Conservation (phyloP, 345 rosid species). For the Trapa bicornis region DNA sequence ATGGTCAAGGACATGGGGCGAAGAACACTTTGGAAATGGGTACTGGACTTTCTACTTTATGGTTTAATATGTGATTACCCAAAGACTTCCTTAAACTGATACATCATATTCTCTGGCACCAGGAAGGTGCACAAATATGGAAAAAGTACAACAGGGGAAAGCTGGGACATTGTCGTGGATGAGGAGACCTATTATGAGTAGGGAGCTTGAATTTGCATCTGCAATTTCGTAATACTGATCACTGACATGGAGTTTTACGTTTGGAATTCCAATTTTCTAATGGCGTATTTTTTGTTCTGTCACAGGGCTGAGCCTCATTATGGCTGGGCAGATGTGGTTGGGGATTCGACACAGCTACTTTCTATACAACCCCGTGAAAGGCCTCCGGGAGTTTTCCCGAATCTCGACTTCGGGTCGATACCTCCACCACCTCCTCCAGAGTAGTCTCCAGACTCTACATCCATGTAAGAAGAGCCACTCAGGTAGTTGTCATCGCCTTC, state of each 20-base stretch:
- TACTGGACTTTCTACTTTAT: conserved; percentile 16
- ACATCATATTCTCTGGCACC: conserved; percentile 11
- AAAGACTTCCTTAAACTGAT: neutral
- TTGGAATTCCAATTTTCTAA: neutral
- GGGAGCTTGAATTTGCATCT: conserved; percentile 14
- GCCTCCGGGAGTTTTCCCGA: conserved; percentile 81
- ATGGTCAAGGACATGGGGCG: conserved; percentile 99
- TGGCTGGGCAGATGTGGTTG: conserved; percentile 97
- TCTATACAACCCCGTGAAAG: conserved; percentile 65
- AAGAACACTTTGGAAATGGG: conserved; percentile 98
- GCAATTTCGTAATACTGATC: neutral
- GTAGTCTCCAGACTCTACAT: conserved; percentile 8
- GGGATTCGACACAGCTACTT: conserved; percentile 74
- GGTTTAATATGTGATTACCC: neutral
- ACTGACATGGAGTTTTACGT: neutral
- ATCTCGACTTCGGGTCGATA: conserved; percentile 56
- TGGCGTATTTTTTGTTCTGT: neutral
- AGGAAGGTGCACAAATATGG: conserved; percentile 98
- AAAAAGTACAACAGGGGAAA: conserved; percentile 87
- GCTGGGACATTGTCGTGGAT: conserved; percentile 93
- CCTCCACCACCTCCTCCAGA: conserved; percentile 22
- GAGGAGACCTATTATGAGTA: conserved; percentile 93
- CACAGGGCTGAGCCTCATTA: conserved; percentile 93
- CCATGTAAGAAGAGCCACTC: neutral
- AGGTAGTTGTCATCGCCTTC: neutral